Evolutionary conservation across 2,329 filamentous ascomycete genomes (phyloP), one percentile per base, ranked within the genome.

Genomic region (Fusarium buxicola): DNA sequence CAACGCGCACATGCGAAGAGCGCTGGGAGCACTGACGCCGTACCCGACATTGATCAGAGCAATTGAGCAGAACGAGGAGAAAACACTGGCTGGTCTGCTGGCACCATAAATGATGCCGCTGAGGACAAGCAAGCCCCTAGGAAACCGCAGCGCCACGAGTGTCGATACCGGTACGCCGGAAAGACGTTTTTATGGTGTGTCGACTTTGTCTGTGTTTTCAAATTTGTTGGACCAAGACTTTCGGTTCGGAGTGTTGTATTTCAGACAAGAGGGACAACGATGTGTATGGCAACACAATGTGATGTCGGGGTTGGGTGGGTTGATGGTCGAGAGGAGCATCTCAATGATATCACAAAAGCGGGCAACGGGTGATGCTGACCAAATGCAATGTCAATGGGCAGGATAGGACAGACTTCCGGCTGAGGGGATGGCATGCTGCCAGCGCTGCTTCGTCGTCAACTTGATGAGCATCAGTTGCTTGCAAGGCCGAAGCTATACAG

Each of bases 1-100:
- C 58, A 94, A 91, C 69, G 90, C 92, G 28, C 92, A 97, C 77
- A 94, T 95, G 87, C 88, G 89, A 75, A 90, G 94, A 69, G 92
- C 94, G 1, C 82, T 99, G 34, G 94, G 94, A 54, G 91, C 93
- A 7, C 83, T 96, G 68, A 97, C 94, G 5, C 89, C 91, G 3
- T 98, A 91, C 75, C 90, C 95, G 40, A 91, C 88, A 2, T 96
- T 94, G 76, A 84, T 87, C 73, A 89, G 86, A 76, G 92, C 91
- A 1, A 76, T 86, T 48, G 82, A 85, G 68, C 76, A 81, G 63
- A 83, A 82, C 64, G 78, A 83, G 59, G 81, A 84, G 70, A 85
- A 82, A 72, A 76, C 83, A 10, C 74, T 87, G 49, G 81, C 82
- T 4, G 77, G 78, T 53, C 73, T 84, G 53, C 40, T 60, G 38